These are phyloP conservation scores for Apophysomyces elegans DNA, from an alignment of 371 early-diverging fungal species.

Conservation along the genomic window DNA sequence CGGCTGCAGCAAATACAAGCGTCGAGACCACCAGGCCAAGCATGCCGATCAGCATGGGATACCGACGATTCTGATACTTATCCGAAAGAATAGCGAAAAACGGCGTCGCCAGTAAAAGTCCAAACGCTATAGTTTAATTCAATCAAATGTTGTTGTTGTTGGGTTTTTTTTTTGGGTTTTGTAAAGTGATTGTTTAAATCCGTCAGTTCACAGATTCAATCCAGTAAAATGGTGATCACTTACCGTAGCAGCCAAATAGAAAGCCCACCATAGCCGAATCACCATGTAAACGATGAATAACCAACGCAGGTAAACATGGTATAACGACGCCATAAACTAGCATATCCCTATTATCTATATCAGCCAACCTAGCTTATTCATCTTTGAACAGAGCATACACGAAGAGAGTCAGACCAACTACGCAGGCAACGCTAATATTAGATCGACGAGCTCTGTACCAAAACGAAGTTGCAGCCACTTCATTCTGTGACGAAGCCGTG, in stretches of 20 bases:
- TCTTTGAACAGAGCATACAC: slow-evolving; percentile 37
- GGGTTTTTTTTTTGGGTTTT: no score
- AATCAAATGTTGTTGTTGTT: neutral
- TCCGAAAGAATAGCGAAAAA: slow-evolving; percentile 81
- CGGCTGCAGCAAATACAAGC: slow-evolving; percentile 69
- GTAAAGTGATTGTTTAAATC: no score
- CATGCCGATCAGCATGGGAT: slow-evolving; percentile 82
- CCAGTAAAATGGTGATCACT: neutral
- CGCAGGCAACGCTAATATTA: slow-evolving; percentile 53
- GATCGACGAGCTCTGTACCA: slow-evolving; percentile 54
- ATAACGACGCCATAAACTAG: slow-evolving; percentile 84
- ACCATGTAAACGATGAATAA: slow-evolving; percentile 66
- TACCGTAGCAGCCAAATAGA: slow-evolving; percentile 83
- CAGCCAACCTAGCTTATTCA: neutral
- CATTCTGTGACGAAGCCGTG: neutral
- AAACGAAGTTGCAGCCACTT: neutral
- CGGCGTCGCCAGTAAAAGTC: slow-evolving; percentile 79
- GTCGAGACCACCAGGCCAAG: slow-evolving; percentile 69
- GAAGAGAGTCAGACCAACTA: slow-evolving; percentile 62
- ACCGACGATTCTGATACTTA: slow-evolving; percentile 68
- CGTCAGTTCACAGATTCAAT: no score
- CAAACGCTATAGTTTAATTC: slow-evolving; percentile 58
- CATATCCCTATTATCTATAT: slow-evolving; percentile 60
- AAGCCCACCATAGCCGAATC: slow-evolving; percentile 74
- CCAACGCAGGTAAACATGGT: slow-evolving; percentile 81